A percentile compares a stretch with the other conserved stretches of the same genome.
Conservation (phyloP, 2,329 filamentous ascomycete species). For the Akanthomyces dipterigenus region DNA sequence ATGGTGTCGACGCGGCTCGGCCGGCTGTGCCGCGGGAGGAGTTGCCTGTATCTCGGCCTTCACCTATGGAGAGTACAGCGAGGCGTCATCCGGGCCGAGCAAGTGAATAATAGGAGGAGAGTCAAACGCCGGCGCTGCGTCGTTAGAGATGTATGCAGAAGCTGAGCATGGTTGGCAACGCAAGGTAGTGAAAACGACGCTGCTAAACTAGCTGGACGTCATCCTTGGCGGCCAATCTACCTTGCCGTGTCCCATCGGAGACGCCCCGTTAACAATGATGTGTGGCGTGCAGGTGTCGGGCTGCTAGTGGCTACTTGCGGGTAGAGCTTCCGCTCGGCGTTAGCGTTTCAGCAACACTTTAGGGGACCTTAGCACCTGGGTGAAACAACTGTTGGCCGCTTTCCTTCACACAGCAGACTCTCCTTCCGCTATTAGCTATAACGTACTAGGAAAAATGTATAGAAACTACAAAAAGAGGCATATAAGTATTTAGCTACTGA, state of each 20-base stretch:
- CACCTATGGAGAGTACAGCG: not conserved
- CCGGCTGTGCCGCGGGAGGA: not conserved
- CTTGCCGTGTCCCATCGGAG: not conserved
- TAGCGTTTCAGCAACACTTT: not conserved
- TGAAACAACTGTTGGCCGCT: no score
- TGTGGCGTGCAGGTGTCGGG: not conserved
- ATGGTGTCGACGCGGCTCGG: not conserved
- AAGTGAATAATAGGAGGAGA: not conserved
- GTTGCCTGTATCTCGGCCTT: not conserved
- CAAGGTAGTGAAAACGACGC: not conserved
- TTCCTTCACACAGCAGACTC: no score
- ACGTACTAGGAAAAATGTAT: no score
- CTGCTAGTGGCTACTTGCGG: not conserved
- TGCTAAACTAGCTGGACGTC: slow-evolving; percentile 3
- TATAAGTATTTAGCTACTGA: no score
- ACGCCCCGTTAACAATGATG: not conserved
- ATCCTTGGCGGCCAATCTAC: not conserved
- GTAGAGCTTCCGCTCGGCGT: not conserved
- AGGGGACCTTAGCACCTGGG: not conserved
- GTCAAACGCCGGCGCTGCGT: not conserved
- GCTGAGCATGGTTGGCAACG: not conserved
- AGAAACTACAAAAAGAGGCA: no score
- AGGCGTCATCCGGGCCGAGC: not conserved
- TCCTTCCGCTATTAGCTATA: no score
- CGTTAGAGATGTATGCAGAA: no score